phyloP scores from a whole-genome alignment of 305 asterid species.

The Rubia peregrina region DNA sequence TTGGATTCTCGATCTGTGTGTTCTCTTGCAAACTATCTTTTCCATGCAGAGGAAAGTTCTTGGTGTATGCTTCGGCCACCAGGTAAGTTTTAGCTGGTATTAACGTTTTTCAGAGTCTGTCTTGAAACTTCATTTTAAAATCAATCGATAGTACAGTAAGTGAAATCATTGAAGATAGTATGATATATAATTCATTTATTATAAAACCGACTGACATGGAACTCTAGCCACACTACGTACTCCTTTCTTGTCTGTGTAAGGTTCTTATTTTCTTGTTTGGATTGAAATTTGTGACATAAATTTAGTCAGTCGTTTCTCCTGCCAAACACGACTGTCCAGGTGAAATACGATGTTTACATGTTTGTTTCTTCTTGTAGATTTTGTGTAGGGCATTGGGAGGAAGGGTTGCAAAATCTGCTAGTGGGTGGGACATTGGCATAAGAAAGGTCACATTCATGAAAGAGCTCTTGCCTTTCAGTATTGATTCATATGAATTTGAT shows the following conservation, averaged over 20 bases:
- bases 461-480: slow-evolving; percentile 29
- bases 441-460: slow-evolving; percentile 41
- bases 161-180: no score
- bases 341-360: not conserved
- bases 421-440: slow-evolving; percentile 82
- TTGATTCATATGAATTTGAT: slow-evolving; percentile 22
- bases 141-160: no score
- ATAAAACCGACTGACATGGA: no score
- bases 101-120: no score
- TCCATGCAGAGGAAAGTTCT: slow-evolving; percentile 63
- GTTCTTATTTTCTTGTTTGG: no score
- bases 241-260: no score
- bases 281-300: no score
- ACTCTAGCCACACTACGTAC: no score
- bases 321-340: no score
- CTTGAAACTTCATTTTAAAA: no score
- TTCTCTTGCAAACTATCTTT: slow-evolving; percentile 43
- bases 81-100: slow-evolving; percentile 12
- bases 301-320: no score
- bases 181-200: no score
- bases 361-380: slow-evolving; percentile 26
- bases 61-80: slow-evolving; percentile 83
- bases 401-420: slow-evolving; percentile 41
- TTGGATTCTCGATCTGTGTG: slow-evolving; percentile 62
- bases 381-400: slow-evolving; percentile 75